Evolutionary conservation across 163 green algal genomes (phyloP).

Genomic region (Scenedesmus sp.): DNA sequence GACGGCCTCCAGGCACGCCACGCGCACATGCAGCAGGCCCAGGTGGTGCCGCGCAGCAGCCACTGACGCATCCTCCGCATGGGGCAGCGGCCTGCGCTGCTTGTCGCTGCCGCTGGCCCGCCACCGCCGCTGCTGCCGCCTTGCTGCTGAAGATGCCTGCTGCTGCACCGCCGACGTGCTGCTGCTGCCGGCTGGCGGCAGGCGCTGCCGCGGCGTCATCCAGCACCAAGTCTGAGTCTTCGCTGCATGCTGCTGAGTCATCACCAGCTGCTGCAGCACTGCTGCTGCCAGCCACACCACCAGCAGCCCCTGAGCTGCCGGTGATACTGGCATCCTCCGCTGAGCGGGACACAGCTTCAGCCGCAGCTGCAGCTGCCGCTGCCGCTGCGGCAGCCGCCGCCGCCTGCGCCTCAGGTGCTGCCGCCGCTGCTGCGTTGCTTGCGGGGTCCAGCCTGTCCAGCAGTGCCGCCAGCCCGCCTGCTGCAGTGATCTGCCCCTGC

Average conservation of each 20-base stretch:
- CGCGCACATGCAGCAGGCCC: slow-evolving; percentile 42
- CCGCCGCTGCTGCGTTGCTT: slow-evolving; percentile 31
- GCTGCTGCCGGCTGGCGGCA: slow-evolving; percentile 18
- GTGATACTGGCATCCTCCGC: background rate
- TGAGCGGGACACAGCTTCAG: background rate
- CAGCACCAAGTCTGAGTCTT: background rate
- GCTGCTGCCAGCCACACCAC: slow-evolving; percentile 13
- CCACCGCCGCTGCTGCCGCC: background rate
- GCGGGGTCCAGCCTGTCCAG: slow-evolving; percentile 43
- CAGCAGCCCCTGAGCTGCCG: background rate
- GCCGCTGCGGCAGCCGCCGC: slow-evolving; percentile 31
- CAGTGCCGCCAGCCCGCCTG: slow-evolving; percentile 41
- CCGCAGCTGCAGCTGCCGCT: slow-evolving; percentile 23
- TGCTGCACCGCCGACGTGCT: background rate
- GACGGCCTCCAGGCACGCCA: slow-evolving; percentile 31
- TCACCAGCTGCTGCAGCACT: slow-evolving; percentile 28
- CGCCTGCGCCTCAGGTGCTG: slow-evolving; percentile 12
- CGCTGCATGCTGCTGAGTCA: background rate
- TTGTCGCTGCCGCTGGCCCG: slow-evolving; percentile 10
- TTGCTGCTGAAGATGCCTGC: background rate
- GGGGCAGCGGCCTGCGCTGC: background rate
- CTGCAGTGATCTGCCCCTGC: slow-evolving; percentile 55
- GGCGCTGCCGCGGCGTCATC: background rate
- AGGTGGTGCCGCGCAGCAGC: slow-evolving; percentile 45
- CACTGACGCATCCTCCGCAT: background rate